These are phyloP conservation scores for Arxiozyma telluris DNA, from an alignment of 1,139 yeast species.

Conservation along the genomic window DNA sequence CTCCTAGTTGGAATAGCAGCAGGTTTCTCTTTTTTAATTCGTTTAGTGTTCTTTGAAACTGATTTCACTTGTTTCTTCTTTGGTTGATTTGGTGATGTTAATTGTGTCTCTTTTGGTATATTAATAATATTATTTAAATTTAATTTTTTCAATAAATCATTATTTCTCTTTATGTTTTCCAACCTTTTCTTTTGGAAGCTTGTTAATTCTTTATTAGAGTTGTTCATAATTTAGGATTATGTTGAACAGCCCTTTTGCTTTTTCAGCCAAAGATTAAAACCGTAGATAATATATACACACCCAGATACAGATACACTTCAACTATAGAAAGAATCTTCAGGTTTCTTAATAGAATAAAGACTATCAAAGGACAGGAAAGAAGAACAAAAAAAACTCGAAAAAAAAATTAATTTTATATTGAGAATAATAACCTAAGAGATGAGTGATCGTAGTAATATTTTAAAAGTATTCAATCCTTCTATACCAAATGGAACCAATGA, in stretches of 20 bases:
- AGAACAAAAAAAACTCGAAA: too few species aligned
- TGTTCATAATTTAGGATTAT: slow-evolving; percentile 21
- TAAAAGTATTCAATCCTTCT: slow-evolving; percentile 53
- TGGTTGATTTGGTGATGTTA: neutral
- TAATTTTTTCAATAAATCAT: slow-evolving; percentile 40
- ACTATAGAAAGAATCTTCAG: neutral
- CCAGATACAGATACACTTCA: neutral
- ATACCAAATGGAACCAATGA: slow-evolving; percentile 34
- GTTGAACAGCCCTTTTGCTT: slow-evolving; percentile 1
- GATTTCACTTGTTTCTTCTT: slow-evolving; percentile 4
- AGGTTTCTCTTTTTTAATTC: slow-evolving; percentile 12
- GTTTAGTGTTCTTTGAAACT: slow-evolving; percentile 1
- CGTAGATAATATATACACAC: neutral
- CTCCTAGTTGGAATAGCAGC: slow-evolving; percentile 43
- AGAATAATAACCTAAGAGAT: slow-evolving; percentile 30
- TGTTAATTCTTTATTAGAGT: slow-evolving; percentile 31
- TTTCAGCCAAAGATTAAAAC: neutral
- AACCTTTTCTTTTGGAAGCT: slow-evolving; percentile 65
- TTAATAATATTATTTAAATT: slow-evolving; percentile 36
- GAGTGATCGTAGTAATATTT: slow-evolving; percentile 37
- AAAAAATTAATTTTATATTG: too few species aligned
- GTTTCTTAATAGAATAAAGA: neutral
- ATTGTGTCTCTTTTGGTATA: slow-evolving; percentile 22
- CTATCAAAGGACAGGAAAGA: neutral
- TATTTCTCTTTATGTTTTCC: slow-evolving; percentile 50